phyloP scores from a whole-genome alignment of 768 basidiomycete genomes.

The Floccularia luteovirens region DNA sequence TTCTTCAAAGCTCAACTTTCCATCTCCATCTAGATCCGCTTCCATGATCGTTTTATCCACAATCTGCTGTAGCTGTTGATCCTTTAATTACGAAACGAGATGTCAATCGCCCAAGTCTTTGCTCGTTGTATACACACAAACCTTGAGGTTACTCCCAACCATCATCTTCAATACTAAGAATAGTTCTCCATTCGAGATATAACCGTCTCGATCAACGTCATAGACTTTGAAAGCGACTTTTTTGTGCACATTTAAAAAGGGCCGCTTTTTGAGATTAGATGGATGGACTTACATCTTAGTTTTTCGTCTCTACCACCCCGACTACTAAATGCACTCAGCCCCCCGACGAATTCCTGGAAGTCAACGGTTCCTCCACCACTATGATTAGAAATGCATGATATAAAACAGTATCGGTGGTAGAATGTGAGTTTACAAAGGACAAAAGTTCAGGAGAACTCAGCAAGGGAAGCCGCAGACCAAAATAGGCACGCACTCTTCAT shows the following conservation, averaged over 20 bases:
- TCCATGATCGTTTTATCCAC: slow-evolving; percentile 99
- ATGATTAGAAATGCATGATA: slow-evolving; percentile 1
- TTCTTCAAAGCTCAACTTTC: slow-evolving; percentile 95
- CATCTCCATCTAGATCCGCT: slow-evolving; percentile 96
- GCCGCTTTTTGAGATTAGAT: neutral
- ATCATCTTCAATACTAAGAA: slow-evolving; percentile 99
- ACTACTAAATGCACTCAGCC: slow-evolving; percentile 95
- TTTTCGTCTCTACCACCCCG: slow-evolving; percentile 97
- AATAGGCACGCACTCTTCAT: slow-evolving; percentile 78
- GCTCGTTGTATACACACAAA: slow-evolving; percentile 18
- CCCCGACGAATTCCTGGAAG: slow-evolving; percentile 98
- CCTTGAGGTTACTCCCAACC: slow-evolving; percentile 99
- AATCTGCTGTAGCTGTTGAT: slow-evolving; percentile 97
- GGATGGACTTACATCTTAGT: slow-evolving; percentile 65
- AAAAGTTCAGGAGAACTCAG: too few species aligned
- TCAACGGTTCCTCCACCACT: slow-evolving; percentile 98
- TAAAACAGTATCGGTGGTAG: slow-evolving; percentile 4
- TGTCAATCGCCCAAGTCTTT: neutral
- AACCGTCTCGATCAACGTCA: slow-evolving; percentile 96
- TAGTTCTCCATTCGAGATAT: slow-evolving; percentile 96
- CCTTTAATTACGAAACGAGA: slow-evolving; percentile 35
- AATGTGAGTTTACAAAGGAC: too few species aligned
- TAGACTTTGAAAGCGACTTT: slow-evolving; percentile 99
- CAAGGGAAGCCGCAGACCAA: neutral
- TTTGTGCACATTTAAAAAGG: too few species aligned